Conservation (phyloP, 805 yeast genomes). For the Saccharomycopsis amapae region DNA sequence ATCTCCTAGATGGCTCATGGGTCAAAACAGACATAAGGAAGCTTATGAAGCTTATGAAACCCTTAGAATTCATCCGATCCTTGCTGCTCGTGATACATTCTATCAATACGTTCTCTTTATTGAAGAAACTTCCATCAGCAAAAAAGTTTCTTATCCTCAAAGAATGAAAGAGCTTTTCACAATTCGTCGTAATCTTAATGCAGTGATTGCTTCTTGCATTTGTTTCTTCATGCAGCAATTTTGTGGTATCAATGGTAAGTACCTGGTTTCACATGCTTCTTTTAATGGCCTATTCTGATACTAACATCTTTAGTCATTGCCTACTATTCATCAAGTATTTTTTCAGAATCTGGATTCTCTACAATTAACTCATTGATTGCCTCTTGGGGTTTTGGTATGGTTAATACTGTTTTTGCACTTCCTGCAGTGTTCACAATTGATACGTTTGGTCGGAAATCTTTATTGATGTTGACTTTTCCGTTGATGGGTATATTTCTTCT, state of each 20-base stretch:
- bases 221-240: conserved; percentile 89
- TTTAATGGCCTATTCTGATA: too few species aligned
- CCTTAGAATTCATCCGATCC: conserved; percentile 44
- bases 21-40: conserved; percentile 53
- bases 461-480: conserved; percentile 55
- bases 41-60: conserved; percentile 45
- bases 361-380: conserved; percentile 62
- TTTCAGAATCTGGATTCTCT: conserved; percentile 57
- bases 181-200: conserved; percentile 76
- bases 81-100: conserved; percentile 66
- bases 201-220: conserved; percentile 70
- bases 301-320: too few species aligned
- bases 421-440: conserved; percentile 82
- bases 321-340: conserved; percentile 74
- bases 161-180: conserved; percentile 55
- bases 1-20: conserved; percentile 74
- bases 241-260: conserved; percentile 80
- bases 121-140: conserved; percentile 47
- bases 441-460: conserved; percentile 62
- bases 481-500: conserved; percentile 54
- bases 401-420: conserved; percentile 72
- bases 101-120: conserved; percentile 57
- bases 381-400: conserved; percentile 80
- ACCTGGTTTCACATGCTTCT: too few species aligned
- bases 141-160: conserved; percentile 28